Evolutionary conservation across 1,284 basidiomycete genomes (phyloP).

Genomic region (Sporisorium reilianum): DNA sequence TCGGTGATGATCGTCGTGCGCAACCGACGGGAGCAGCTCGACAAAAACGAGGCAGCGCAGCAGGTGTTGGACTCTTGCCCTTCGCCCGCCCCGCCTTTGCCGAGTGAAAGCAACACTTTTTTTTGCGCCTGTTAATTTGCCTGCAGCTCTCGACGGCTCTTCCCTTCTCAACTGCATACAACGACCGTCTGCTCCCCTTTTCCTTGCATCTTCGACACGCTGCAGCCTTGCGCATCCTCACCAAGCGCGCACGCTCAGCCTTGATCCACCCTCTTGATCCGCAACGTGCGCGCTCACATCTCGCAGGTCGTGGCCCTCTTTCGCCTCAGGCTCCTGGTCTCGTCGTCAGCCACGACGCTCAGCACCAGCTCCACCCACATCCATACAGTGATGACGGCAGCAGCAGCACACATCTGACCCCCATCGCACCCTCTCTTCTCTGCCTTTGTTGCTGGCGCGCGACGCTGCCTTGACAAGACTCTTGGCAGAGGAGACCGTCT

Average conservation of each 20-base stretch:
- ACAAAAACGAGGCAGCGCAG: no score
- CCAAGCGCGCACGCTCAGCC: neutral
- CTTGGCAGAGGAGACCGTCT: neutral
- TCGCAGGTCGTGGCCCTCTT: neutral
- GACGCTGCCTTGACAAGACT: neutral
- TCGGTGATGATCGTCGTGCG: neutral
- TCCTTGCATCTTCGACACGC: neutral
- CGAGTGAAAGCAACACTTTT: conserved; percentile 7
- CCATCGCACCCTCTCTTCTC: neutral
- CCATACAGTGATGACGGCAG: conserved; percentile 1
- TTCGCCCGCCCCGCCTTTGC: neutral
- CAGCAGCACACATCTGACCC: neutral
- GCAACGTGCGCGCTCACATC: neutral
- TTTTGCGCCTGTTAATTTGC: neutral
- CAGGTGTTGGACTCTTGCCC: conserved; percentile 4
- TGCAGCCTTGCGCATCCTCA: neutral
- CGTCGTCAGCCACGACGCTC: neutral
- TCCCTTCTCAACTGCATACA: neutral
- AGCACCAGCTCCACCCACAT: neutral
- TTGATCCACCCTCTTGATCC: neutral
- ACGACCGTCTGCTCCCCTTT: neutral
- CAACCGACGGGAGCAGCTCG: neutral
- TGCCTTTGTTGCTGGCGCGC: neutral
- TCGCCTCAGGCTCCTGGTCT: neutral
- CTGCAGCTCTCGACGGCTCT: neutral